phyloP scores from a whole-genome alignment of 2,329 filamentous ascomycete genomes.

The Didymella pinodella region DNA sequence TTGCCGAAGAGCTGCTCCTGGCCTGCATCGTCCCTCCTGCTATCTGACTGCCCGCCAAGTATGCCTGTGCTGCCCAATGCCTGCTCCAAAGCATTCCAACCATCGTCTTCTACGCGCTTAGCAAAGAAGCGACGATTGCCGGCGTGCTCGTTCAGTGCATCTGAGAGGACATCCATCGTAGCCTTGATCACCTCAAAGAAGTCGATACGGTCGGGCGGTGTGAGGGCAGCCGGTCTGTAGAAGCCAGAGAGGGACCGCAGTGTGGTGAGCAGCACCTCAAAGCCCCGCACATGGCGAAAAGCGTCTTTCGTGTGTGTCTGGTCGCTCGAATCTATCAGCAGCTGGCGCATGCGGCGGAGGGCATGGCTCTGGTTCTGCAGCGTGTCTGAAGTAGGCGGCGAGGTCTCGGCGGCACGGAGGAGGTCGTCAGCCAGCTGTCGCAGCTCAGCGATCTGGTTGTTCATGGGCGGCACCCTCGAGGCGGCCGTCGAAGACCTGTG shows the following conservation, averaged over 20 bases:
- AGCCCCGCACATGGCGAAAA: slow-evolving; percentile 82
- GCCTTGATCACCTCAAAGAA: slow-evolving; percentile 75
- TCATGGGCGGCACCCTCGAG: slow-evolving; percentile 58
- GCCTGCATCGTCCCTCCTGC: slow-evolving; percentile 46
- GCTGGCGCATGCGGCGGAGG: slow-evolving; percentile 72
- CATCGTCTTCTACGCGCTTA: slow-evolving; percentile 75
- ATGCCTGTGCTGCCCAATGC: slow-evolving; percentile 72
- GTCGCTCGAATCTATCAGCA: slow-evolving; percentile 62
- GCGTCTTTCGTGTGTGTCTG: slow-evolving; percentile 72
- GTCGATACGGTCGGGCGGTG: slow-evolving; percentile 67
- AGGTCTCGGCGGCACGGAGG: slow-evolving; percentile 40
- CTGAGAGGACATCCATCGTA: slow-evolving; percentile 76
- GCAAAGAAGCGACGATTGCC: slow-evolving; percentile 91
- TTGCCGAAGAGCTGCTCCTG: slow-evolving; percentile 82
- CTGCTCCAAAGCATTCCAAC: slow-evolving; percentile 80
- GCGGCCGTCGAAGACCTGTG: slow-evolving; percentile 51
- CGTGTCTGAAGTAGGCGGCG: slow-evolving; percentile 39
- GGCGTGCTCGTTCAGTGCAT: slow-evolving; percentile 77
- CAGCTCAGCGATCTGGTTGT: slow-evolving; percentile 58
- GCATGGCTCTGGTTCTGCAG: slow-evolving; percentile 57
- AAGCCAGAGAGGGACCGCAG: slow-evolving; percentile 76
- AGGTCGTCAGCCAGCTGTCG: slow-evolving; percentile 49
- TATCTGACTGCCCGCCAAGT: slow-evolving; percentile 44
- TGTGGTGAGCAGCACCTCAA: slow-evolving; percentile 74
- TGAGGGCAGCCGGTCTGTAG: slow-evolving; percentile 73